phyloP scores from a whole-genome alignment of 345 rosid genomes.

The Diplotaxis tenuifolia region DNA sequence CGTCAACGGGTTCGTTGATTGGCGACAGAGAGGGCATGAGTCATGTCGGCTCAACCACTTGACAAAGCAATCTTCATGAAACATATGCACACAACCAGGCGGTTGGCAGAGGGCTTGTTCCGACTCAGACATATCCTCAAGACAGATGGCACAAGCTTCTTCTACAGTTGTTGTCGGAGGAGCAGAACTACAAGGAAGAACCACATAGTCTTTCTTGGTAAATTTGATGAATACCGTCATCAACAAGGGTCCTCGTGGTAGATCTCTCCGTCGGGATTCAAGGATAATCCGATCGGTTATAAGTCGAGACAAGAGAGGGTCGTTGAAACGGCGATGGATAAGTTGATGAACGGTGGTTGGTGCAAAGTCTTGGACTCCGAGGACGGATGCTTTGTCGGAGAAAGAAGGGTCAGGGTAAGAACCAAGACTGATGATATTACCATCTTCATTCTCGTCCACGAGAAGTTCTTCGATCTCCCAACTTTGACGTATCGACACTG shows the following conservation, averaged over 20 bases:
- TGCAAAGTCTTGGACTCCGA: background rate
- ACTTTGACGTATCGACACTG: background rate
- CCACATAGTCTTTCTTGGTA: background rate
- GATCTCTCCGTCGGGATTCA: background rate
- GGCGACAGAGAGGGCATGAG: background rate
- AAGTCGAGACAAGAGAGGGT: conserved; percentile 5
- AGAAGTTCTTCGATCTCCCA: background rate
- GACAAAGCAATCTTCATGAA: background rate
- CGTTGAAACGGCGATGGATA: background rate
- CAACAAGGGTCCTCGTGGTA: background rate
- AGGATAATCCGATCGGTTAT: background rate
- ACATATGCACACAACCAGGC: background rate
- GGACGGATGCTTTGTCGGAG: background rate
- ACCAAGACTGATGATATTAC: background rate
- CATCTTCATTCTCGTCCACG: background rate
- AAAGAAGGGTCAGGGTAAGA: background rate
- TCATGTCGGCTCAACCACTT: background rate
- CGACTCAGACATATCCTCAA: background rate
- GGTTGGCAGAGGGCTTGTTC: background rate
- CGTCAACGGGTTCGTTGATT: background rate
- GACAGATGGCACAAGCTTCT: background rate
- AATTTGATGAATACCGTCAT: background rate
- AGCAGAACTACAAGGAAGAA: background rate
- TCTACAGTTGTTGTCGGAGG: background rate
- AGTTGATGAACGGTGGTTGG: background rate